phyloP scores from a whole-genome alignment of 768 basidiomycete genomes.

The Tulasnella calospora region DNA sequence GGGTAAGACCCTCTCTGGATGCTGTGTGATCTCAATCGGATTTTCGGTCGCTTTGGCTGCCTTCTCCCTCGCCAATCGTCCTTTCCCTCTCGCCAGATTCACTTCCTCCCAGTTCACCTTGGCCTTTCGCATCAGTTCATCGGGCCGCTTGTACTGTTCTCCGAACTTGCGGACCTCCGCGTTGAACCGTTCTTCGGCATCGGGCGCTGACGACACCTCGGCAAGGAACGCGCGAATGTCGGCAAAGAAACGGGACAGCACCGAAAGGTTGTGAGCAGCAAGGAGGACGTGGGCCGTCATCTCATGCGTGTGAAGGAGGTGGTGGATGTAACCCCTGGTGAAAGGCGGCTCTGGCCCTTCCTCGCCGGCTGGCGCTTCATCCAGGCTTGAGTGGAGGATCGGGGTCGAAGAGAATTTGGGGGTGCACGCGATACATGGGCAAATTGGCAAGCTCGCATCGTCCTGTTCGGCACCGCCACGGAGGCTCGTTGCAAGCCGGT shows the following conservation, averaged over 20 bases:
- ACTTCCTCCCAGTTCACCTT: constrained; percentile 57
- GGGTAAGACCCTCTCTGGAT: not conserved
- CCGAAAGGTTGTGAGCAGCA: constrained; percentile 65
- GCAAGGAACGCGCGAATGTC: constrained; percentile 47
- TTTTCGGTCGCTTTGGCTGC: constrained; percentile 35
- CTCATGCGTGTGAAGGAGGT: constrained; percentile 82
- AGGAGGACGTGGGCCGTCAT: constrained; percentile 80
- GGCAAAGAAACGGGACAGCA: constrained; percentile 60
- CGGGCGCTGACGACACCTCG: constrained; percentile 16
- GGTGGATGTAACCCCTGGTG: constrained; percentile 70
- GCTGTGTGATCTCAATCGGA: not conserved
- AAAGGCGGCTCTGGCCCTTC: constrained; percentile 30
- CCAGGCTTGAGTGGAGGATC: constrained; percentile 30
- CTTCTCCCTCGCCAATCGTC: constrained; percentile 62
- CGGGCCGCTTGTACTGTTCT: not conserved
- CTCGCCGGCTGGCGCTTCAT: constrained; percentile 27
- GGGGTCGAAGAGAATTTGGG: constrained; percentile 29
- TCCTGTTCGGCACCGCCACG: constrained; percentile 40
- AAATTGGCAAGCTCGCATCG: constrained; percentile 6
- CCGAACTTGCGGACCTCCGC: constrained; percentile 29
- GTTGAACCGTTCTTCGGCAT: constrained; percentile 51
- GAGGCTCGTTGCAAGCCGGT: constrained; percentile 45
- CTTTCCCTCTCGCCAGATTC: constrained; percentile 67
- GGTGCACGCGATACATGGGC: constrained; percentile 34
- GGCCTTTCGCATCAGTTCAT: constrained; percentile 48